These are phyloP conservation scores for Torrubiellomyces zombiae DNA, from an alignment of 2,329 filamentous ascomycete genomes.

Conservation along the genomic window DNA sequence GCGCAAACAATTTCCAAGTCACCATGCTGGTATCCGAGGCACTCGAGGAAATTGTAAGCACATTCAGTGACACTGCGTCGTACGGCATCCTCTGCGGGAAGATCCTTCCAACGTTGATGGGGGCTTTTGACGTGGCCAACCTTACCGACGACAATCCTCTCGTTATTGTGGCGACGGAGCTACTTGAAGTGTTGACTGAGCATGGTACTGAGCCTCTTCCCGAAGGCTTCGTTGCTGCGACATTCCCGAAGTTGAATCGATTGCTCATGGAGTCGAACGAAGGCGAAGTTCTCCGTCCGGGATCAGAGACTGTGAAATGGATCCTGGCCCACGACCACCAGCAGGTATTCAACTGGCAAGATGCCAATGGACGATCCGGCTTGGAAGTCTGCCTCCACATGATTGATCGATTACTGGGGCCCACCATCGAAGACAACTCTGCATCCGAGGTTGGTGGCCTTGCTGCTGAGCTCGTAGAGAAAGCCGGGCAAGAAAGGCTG, in stretches of 20 bases:
- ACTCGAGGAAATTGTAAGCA: constrained; percentile 71
- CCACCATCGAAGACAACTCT: constrained; percentile 75
- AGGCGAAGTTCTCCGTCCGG: constrained; percentile 73
- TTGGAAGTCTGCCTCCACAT: constrained; percentile 82
- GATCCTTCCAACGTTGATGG: constrained; percentile 72
- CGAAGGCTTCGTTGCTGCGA: constrained; percentile 65
- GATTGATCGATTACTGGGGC: constrained; percentile 76
- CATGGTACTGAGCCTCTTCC: constrained; percentile 76
- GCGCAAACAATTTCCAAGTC: constrained; percentile 80
- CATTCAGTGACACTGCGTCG: constrained; percentile 47
- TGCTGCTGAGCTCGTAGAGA: constrained; percentile 88
- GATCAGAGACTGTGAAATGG: constrained; percentile 73
- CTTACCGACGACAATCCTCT: constrained; percentile 74
- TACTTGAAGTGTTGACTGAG: constrained; percentile 66
- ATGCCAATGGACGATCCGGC: constrained; percentile 63
- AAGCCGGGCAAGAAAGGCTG: constrained; percentile 77
- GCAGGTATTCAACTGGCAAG: constrained; percentile 77
- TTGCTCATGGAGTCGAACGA: constrained; percentile 74
- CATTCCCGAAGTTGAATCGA: constrained; percentile 73
- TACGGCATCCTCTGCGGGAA: constrained; percentile 71
- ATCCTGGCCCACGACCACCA: constrained; percentile 80
- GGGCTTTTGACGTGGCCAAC: constrained; percentile 75
- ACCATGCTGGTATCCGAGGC: constrained; percentile 76
- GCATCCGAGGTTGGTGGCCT: constrained; percentile 93
- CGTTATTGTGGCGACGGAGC: constrained; percentile 72